Evolutionary conservation across 1,284 basidiomycete genomes (phyloP).

Genomic region (Apiotrichum siamense): DNA sequence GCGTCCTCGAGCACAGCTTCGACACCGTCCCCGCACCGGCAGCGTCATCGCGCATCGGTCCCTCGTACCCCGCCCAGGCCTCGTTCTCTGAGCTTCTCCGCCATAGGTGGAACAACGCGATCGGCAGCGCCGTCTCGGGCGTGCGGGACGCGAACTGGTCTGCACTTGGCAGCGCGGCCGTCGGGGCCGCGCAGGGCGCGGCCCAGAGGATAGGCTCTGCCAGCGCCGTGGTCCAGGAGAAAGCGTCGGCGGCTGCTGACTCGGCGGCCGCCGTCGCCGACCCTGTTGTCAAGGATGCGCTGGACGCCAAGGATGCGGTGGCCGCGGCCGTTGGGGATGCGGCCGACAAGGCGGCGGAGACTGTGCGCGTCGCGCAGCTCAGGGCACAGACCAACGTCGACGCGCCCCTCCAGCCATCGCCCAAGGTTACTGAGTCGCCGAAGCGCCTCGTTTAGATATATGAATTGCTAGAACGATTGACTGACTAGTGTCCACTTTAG

Average conservation of each 20-base stretch:
- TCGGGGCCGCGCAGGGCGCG: constrained; percentile 3
- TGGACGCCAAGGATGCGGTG: not conserved
- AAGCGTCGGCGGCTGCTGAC: not conserved
- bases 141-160: constrained; percentile 31
- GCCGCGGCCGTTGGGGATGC: not conserved
- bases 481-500: too few species aligned
- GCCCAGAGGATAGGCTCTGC: not conserved
- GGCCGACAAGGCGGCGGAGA: not conserved
- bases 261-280: not conserved
- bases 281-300: not conserved
- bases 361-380: not conserved
- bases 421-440: constrained; percentile 5
- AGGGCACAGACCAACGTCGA: constrained; percentile 6
- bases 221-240: not conserved
- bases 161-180: constrained; percentile 18
- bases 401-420: constrained; percentile 1
- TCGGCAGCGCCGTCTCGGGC: constrained; percentile 19
- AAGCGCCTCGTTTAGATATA: constrained; percentile 18
- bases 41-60: constrained; percentile 29
- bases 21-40: constrained; percentile 25
- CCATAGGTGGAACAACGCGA: constrained; percentile 34
- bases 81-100: constrained; percentile 29
- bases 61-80: constrained; percentile 13
- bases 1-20: constrained; percentile 30
- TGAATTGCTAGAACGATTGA: not conserved